Conservation (phyloP, 2,329 filamentous ascomycete species). For the Geoglossum cookeanum region DNA sequence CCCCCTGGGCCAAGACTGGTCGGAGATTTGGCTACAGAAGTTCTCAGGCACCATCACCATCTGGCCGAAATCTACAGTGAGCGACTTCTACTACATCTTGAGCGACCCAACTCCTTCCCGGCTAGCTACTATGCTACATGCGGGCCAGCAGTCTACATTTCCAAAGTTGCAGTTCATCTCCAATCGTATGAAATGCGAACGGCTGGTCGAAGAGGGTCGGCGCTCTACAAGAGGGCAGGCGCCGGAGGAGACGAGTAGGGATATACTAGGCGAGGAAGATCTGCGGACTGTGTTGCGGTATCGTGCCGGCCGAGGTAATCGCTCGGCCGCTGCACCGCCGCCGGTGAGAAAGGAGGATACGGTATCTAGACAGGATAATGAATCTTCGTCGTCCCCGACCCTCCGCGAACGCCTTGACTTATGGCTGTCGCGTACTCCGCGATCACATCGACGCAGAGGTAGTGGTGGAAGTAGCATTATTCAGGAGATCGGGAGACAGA, state of each 20-base stretch:
- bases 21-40: conserved; percentile 83
- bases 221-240: conserved; percentile 17
- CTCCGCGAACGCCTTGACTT: background rate
- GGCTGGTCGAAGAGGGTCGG: conserved; percentile 38
- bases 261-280: background rate
- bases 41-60: conserved; percentile 93
- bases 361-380: background rate
- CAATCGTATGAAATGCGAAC: conserved; percentile 73
- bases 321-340: background rate
- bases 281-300: background rate
- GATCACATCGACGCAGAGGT: background rate
- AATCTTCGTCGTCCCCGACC: background rate
- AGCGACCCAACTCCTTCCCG: conserved; percentile 59
- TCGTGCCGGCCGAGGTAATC: background rate
- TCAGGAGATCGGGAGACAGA: conserved; percentile 26
- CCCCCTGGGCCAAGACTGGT: conserved; percentile 89
- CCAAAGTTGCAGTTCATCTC: conserved; percentile 81
- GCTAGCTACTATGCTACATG: conserved; percentile 73
- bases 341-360: background rate
- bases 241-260: background rate
- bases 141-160: conserved; percentile 75
- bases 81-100: conserved; percentile 74
- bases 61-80: conserved; percentile 65
- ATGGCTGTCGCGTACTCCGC: background rate
- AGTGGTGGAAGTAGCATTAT: conserved; percentile 1